Evolutionary conservation across 2,329 filamentous ascomycete species (phyloP).

Genomic region (Colletotrichum zoysiae): DNA sequence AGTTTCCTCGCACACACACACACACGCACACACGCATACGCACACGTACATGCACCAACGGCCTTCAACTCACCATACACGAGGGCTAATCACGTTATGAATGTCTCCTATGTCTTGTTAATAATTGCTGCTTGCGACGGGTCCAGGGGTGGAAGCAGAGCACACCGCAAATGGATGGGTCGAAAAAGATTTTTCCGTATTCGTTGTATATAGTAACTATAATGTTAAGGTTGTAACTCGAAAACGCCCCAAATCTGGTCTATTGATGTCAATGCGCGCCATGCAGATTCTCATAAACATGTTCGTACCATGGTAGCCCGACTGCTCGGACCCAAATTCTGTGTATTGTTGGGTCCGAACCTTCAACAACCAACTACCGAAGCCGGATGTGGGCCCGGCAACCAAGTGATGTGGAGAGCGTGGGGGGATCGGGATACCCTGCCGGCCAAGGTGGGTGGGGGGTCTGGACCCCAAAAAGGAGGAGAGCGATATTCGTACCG

Average conservation of each 20-base stretch:
- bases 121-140: too few relatives aligned
- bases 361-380: slow-evolving; percentile 16
- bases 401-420: not conserved
- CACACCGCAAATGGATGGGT: not conserved
- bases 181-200: not conserved
- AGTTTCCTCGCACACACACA: too few relatives aligned
- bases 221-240: not conserved
- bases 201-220: slow-evolving; percentile 6
- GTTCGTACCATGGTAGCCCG: not conserved
- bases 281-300: not conserved
- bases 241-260: too few relatives aligned
- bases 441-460: not conserved
- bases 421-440: not conserved
- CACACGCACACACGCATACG: too few relatives aligned
- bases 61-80: not conserved
- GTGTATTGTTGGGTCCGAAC: slow-evolving; percentile 8
- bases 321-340: not conserved
- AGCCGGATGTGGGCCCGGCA: not conserved
- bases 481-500: too few relatives aligned
- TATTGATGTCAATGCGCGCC: not conserved
- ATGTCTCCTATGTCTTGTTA: not conserved
- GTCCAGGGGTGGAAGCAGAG: not conserved
- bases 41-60: not conserved
- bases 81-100: not conserved
- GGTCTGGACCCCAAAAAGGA: too few relatives aligned